Evolutionary conservation across 495 filamentous ascomycete species (phyloP).

Genomic region (Penicillium verhagenii): DNA sequence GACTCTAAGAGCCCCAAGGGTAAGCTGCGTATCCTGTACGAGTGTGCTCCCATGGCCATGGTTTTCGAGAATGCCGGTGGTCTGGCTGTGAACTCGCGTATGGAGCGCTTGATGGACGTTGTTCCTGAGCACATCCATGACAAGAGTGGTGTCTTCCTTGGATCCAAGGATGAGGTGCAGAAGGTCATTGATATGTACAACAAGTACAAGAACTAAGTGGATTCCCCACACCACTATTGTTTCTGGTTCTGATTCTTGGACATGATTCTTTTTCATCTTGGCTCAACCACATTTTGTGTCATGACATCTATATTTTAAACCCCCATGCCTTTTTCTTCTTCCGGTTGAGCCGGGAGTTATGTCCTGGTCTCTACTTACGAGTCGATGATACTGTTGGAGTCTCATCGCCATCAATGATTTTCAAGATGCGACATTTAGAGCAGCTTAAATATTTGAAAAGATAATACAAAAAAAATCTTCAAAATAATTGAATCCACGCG

Average conservation of each 20-base stretch:
- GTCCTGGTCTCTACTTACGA: background rate
- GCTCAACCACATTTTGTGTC: constrained; percentile 9
- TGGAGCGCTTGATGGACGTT: constrained; percentile 85
- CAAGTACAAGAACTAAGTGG: constrained; percentile 40
- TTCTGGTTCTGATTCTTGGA: background rate
- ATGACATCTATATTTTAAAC: constrained; percentile 4
- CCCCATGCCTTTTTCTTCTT: constrained; percentile 5
- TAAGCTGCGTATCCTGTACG: constrained; percentile 95
- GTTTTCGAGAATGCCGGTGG: constrained; percentile 98
- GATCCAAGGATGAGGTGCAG: constrained; percentile 90
- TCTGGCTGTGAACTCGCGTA: constrained; percentile 82
- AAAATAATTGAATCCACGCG: constrained; percentile 5
- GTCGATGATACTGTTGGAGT: background rate
- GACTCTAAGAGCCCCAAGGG: constrained; percentile 99
- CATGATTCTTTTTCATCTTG: constrained; percentile 1
- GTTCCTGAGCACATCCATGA: constrained; percentile 95
- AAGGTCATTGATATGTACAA: constrained; percentile 75
- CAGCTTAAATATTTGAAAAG: background rate
- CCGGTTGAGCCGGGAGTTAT: background rate
- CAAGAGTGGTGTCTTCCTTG: constrained; percentile 92
- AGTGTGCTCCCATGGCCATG: constrained; percentile 99
- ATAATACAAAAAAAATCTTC: constrained; percentile 12
- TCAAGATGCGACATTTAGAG: background rate
- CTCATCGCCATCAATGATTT: background rate
- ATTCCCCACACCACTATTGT: background rate